phyloP scores from a whole-genome alignment of 2,329 filamentous ascomycete species.

The Phoma sp. region DNA sequence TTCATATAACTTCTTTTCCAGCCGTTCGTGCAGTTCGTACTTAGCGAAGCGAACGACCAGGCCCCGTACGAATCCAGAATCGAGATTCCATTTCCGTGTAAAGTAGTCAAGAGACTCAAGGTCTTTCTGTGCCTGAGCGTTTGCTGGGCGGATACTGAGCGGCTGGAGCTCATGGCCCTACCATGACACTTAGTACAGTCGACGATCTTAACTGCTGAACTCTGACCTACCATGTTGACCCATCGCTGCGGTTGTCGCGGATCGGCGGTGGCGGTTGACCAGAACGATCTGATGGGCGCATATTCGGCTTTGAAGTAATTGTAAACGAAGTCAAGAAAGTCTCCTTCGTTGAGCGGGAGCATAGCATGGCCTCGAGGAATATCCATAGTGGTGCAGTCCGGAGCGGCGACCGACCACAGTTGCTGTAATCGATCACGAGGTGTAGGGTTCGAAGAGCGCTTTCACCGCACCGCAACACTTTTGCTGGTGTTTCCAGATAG shows the following conservation, averaged over 20 bases:
- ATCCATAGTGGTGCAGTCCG: conserved; percentile 29
- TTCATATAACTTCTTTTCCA: conserved; percentile 48
- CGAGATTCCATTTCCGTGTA: conserved; percentile 39
- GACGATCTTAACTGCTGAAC: not conserved
- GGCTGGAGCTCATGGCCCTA: conserved; percentile 42
- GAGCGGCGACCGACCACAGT: not conserved
- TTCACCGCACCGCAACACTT: not conserved
- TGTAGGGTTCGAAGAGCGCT: not conserved
- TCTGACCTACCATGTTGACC: conserved; percentile 31
- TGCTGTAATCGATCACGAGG: not conserved
- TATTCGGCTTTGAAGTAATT: conserved; percentile 50
- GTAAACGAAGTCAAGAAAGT: conserved; percentile 45
- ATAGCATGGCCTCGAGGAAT: conserved; percentile 43
- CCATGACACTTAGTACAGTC: not conserved
- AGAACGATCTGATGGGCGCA: conserved; percentile 45
- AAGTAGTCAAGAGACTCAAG: conserved; percentile 44
- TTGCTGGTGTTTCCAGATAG: not conserved
- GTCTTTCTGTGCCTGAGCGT: conserved; percentile 47
- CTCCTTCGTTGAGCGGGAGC: conserved; percentile 39
- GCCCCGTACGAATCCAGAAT: conserved; percentile 40
- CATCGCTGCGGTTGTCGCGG: conserved; percentile 40
- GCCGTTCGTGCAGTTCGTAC: conserved; percentile 43
- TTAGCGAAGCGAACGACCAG: conserved; percentile 44
- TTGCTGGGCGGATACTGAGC: conserved; percentile 38
- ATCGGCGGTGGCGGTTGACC: conserved; percentile 43